phyloP scores from a whole-genome alignment of 2,329 filamentous ascomycete genomes.

The Ascochyta lentis region DNA sequence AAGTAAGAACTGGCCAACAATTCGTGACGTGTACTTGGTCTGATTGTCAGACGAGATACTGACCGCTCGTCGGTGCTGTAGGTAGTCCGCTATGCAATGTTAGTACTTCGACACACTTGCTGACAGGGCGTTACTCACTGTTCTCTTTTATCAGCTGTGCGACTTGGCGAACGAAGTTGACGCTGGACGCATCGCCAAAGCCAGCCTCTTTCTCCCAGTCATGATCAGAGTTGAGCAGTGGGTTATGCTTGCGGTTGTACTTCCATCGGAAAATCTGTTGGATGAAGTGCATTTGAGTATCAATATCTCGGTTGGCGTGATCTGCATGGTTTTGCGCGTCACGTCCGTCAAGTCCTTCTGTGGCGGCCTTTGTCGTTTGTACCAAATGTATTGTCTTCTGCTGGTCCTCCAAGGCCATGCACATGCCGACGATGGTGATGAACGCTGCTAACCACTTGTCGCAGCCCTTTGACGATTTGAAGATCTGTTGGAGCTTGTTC shows the following conservation, averaged over 20 bases:
- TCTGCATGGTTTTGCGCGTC: constrained; percentile 45
- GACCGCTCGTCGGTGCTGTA: constrained; percentile 47
- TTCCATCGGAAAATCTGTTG: constrained; percentile 57
- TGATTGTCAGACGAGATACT: constrained; percentile 49
- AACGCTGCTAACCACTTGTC: constrained; percentile 56
- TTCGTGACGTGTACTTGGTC: constrained; percentile 51
- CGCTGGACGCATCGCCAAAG: constrained; percentile 43
- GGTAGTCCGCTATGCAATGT: constrained; percentile 45
- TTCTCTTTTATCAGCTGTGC: constrained; percentile 51
- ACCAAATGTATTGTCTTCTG: constrained; percentile 56
- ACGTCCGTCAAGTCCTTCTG: constrained; percentile 35
- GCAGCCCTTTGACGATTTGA: constrained; percentile 53
- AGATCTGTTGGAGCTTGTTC: constrained; percentile 56
- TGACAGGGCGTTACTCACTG: constrained; percentile 40
- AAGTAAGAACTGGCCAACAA: constrained; percentile 54
- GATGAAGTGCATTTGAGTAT: constrained; percentile 53
- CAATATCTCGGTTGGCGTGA: constrained; percentile 53
- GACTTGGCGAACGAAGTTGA: constrained; percentile 48
- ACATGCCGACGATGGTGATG: constrained; percentile 55
- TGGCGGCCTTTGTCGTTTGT: constrained; percentile 49
- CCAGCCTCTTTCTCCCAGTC: constrained; percentile 49
- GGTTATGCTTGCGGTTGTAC: constrained; percentile 54
- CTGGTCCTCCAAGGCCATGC: constrained; percentile 57
- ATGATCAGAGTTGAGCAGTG: constrained; percentile 46
- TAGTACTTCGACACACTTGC: constrained; percentile 9